A percentile compares a stretch with the other conserved stretches of the same genome.
Evolutionary conservation across 495 filamentous ascomycete species (phyloP).

Genomic region (Neurospora sp.): DNA sequence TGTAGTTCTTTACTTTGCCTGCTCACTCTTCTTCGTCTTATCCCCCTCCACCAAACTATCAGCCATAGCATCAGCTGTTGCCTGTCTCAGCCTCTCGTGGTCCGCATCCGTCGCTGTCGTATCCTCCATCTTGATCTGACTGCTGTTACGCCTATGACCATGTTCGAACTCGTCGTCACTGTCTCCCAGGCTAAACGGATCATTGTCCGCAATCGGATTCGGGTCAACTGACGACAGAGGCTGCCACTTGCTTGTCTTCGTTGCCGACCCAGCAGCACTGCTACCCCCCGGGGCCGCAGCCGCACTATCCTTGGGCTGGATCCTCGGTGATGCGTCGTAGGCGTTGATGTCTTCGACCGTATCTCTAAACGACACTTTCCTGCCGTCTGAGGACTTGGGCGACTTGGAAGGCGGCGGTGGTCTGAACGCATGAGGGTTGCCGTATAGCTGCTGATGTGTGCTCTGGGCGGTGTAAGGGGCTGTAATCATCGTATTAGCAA

Average conservation of each 20-base stretch:
- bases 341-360: slow-evolving; percentile 65
- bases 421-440: slow-evolving; percentile 75
- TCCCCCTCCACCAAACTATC: slow-evolving; percentile 35
- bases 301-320: slow-evolving; percentile 23
- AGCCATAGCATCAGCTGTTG: slow-evolving; percentile 56
- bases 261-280: slow-evolving; percentile 18
- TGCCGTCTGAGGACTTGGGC: slow-evolving; percentile 47
- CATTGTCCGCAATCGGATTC: slow-evolving; percentile 77
- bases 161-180: slow-evolving; percentile 82
- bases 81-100: slow-evolving; percentile 58
- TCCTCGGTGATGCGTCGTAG: slow-evolving; percentile 52
- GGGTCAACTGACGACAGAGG: slow-evolving; percentile 82
- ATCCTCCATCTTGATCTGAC: slow-evolving; percentile 51
- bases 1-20: neutral
- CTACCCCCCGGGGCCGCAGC: slow-evolving; percentile 9
- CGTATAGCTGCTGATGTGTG: slow-evolving; percentile 45
- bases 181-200: slow-evolving; percentile 93
- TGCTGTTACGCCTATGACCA: slow-evolving; percentile 26
- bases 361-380: slow-evolving; percentile 74
- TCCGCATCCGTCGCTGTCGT: slow-evolving; percentile 28
- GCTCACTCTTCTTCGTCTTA: slow-evolving; percentile 6
- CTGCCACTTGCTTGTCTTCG: slow-evolving; percentile 89
- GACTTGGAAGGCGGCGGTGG: slow-evolving; percentile 52
- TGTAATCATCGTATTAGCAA: neutral
- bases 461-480: slow-evolving; percentile 15